A percentile compares a stretch with the other conserved stretches of the same genome.
Evolutionary conservation across 176 grass and related monocot genomes (phyloP).

Genomic region (Thinopyrum elongatum): DNA sequence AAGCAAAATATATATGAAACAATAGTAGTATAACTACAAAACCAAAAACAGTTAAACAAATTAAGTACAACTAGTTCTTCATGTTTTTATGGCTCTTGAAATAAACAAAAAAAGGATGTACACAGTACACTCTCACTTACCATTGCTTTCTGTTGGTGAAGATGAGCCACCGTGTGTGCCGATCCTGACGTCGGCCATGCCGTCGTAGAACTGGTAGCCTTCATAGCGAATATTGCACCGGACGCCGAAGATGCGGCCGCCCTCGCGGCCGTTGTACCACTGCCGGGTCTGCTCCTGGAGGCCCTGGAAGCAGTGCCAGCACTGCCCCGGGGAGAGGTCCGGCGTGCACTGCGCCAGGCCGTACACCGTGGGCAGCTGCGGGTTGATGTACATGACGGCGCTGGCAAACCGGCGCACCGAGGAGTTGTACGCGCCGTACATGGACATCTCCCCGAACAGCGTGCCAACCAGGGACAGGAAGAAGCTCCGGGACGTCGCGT

Average conservation of each 20-base stretch:
- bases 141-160: background rate
- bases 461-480: conserved; percentile 43
- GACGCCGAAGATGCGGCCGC: conserved; percentile 43
- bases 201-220: conserved; percentile 41
- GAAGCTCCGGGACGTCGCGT: conserved; percentile 40
- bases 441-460: conserved; percentile 48
- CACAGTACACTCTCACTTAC: background rate
- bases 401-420: conserved; percentile 35
- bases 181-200: conserved; percentile 44
- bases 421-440: conserved; percentile 47
- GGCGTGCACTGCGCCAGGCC: conserved; percentile 71
- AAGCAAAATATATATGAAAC: background rate
- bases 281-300: background rate
- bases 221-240: conserved; percentile 54
- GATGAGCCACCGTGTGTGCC: background rate
- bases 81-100: background rate
- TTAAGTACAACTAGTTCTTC: background rate
- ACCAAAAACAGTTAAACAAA: background rate
- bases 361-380: conserved; percentile 52
- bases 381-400: conserved; percentile 45
- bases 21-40: background rate
- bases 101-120: too few species aligned
- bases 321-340: conserved; percentile 46
- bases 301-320: conserved; percentile 48
- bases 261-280: conserved; percentile 41